Base-by-base conservation (phyloP, 2,329 filamentous ascomycete species). In the Colletotrichum sp. region DNA sequence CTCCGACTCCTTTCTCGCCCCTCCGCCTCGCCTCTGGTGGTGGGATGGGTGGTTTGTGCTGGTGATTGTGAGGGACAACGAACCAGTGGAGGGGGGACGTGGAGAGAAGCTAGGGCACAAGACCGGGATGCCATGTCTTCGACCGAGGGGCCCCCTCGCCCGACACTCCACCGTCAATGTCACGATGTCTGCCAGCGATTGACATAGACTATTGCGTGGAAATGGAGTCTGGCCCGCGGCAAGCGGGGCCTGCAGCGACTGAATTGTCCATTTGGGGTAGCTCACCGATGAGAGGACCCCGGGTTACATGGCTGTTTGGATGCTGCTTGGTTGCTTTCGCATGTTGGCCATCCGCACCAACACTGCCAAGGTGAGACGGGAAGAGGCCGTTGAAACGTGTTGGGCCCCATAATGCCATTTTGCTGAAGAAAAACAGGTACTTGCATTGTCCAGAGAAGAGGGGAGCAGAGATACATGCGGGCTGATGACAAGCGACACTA, bases 81-180 rank as follows among this genome's bases (percentile, higher is more conserved):
- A 68, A 72, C 57, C 39, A 65, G 73, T 73, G 69, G 73, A 72
- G 69, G 63, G 65, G 43, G 43, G 57, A 30, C 26, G 68, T 72
- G 61, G 68, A 72, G 61, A 66, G 67, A 28, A 24, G 64, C n/a
- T 28, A 59, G 70, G 70, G 70, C 59, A n/a, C 21, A 9, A 48
- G 18, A 32, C 73, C 24, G 43, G 70, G 73, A 75, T 73, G 57
- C 32, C 73, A 73, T 57, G 57, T 68, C 57, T 36, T 65, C 21
- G 26, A 57, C 69, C 73, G 32, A 75, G 73, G 64, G n/a, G 10
- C 43, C 34, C 26, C 67, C 57, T 64, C 39, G 64, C 24, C 26
- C 18, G 15, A 32, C 21, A 68, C 73, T 67, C 73, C 73, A 73
- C 71, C 26, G 28, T 48, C 63, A 24, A 73, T 72, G 64, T 64